A percentile compares a stretch with the other conserved stretches of the same genome.
phyloP scores from a whole-genome alignment of 257 asterid species.

The Nicotiana undulata region DNA sequence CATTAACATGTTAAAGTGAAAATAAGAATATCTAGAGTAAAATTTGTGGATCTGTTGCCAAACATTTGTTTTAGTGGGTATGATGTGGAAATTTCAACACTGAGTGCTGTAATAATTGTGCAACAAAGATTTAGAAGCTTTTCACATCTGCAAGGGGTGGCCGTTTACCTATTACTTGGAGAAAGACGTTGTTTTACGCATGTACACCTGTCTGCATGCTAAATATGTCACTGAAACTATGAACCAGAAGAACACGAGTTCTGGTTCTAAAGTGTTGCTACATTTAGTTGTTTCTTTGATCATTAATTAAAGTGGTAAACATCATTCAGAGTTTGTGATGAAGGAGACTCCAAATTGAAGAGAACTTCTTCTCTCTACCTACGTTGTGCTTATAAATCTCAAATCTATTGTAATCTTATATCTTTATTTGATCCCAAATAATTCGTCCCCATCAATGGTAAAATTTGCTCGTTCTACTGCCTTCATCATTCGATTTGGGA shows the following conservation, averaged over 20 bases:
- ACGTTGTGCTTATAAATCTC: background rate
- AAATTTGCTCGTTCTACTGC: background rate
- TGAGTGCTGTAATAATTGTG: background rate
- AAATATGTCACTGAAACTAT: background rate
- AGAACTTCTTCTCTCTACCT: background rate
- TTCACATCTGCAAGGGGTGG: background rate
- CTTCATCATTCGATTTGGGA: background rate
- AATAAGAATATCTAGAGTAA: background rate
- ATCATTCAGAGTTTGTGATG: background rate
- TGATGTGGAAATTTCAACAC: background rate
- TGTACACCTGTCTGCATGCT: background rate
- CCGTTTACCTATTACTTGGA: background rate
- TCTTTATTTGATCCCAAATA: conserved; percentile 1
- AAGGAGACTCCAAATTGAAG: background rate
- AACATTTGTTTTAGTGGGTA: background rate
- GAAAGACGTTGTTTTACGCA: background rate
- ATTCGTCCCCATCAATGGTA: background rate
- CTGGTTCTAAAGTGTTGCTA: background rate
- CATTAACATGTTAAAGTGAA: background rate
- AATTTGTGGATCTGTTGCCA: background rate
- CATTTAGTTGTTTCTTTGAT: background rate
- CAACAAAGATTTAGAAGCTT: background rate
- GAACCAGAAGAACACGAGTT: background rate
- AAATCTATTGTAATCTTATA: background rate
- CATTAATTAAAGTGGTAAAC: background rate